Evolutionary conservation across 495 filamentous ascomycete genomes (phyloP).

Genomic region (Chaetomidium leptoderma): DNA sequence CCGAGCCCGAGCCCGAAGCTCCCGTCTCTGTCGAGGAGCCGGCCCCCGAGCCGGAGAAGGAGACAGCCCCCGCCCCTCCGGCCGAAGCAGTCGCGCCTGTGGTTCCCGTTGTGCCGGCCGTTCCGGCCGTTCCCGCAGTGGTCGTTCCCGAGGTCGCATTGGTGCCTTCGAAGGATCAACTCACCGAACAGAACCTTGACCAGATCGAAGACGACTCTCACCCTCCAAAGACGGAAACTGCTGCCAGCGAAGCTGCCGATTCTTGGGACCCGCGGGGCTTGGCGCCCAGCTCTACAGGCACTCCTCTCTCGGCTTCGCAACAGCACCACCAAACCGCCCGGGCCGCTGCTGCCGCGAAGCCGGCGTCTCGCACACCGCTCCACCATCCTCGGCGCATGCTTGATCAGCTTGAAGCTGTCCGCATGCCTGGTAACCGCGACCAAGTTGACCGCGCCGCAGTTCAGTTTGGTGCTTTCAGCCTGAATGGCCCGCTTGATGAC

Average conservation of each 20-base stretch:
- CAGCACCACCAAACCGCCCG: constrained; percentile 55
- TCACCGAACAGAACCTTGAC: constrained; percentile 89
- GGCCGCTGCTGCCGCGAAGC: constrained; percentile 68
- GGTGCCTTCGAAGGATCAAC: constrained; percentile 69
- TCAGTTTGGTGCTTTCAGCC: constrained; percentile 92
- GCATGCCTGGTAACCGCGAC: constrained; percentile 98
- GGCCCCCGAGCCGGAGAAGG: constrained; percentile 29
- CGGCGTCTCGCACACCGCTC: constrained; percentile 63
- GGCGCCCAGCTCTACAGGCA: constrained; percentile 44
- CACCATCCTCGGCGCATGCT: constrained; percentile 71
- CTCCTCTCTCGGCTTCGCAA: constrained; percentile 52
- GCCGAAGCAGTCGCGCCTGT: constrained; percentile 11
- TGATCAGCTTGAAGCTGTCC: constrained; percentile 94
- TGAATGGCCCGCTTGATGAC: constrained; percentile 70
- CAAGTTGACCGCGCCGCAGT: constrained; percentile 83
- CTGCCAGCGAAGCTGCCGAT: constrained; percentile 85
- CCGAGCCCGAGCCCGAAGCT: constrained; percentile 35
- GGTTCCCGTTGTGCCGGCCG: constrained; percentile 19
- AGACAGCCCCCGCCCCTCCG: constrained; percentile 20
- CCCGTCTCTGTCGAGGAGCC: constrained; percentile 33
- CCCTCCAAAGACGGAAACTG: constrained; percentile 71
- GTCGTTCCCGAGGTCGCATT: constrained; percentile 52
- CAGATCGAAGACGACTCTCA: constrained; percentile 75
- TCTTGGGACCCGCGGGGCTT: constrained; percentile 65
- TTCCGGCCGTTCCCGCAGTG: constrained; percentile 33